These are phyloP conservation scores for Arthrocladium fulminans DNA, from an alignment of 2,329 filamentous ascomycete genomes.

Conservation along the genomic window DNA sequence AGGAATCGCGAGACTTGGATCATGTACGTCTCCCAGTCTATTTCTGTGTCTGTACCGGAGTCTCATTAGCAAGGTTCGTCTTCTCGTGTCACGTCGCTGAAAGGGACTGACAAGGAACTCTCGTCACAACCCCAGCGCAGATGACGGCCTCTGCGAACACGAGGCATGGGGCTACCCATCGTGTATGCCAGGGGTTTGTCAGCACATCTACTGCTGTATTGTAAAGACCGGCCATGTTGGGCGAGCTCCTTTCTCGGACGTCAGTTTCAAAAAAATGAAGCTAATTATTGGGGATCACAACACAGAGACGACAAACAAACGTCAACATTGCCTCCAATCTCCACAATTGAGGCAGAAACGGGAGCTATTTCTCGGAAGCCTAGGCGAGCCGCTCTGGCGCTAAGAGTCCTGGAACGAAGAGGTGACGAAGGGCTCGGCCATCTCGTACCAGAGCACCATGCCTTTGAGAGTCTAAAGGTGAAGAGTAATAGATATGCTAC, in stretches of 20 bases:
- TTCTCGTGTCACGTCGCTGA: conserved; percentile 37
- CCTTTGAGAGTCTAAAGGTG: neutral
- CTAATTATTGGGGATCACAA: no score
- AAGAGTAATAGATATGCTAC: neutral
- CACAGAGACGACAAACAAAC: no score
- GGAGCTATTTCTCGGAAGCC: no score
- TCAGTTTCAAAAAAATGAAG: neutral
- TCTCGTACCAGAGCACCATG: neutral
- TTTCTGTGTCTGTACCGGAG: conserved; percentile 73
- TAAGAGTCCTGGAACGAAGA: neutral
- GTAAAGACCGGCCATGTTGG: neutral
- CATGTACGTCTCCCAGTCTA: conserved; percentile 98
- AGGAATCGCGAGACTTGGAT: conserved; percentile 75
- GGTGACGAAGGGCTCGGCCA: neutral
- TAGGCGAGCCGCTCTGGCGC: no score
- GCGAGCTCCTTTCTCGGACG: no score
- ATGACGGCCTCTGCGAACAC: conserved; percentile 62
- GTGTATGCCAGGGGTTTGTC: conserved; percentile 47
- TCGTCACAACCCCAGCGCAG: conserved; percentile 67
- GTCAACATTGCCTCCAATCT: no score
- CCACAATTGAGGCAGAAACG: no score
- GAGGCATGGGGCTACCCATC: conserved; percentile 58
- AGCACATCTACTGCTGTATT: conserved; percentile 28
- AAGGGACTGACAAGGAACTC: conserved; percentile 63
- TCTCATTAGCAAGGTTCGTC: neutral